A percentile compares a stretch with the other conserved stretches of the same genome.
phyloP scores from a whole-genome alignment of 306 rosid genomes.

The Corylus heterophylla region DNA sequence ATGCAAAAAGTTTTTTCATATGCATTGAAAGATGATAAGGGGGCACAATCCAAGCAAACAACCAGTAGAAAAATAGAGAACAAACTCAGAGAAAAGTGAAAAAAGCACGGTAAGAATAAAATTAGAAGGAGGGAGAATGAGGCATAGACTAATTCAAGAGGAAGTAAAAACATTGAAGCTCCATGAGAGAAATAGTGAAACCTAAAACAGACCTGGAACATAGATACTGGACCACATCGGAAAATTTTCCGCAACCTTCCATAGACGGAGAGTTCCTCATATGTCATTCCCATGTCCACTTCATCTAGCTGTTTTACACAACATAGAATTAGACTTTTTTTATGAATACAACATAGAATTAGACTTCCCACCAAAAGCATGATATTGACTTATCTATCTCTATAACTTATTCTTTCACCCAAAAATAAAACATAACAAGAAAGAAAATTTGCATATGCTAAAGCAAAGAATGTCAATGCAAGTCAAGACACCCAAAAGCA shows the following conservation, averaged over 20 bases:
- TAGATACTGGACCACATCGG: slow-evolving; percentile 89
- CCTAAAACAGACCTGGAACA: slow-evolving; percentile 69
- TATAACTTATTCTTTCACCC: slow-evolving; percentile 13
- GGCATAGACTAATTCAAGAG: neutral
- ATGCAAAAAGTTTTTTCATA: neutral
- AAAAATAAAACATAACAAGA: neutral
- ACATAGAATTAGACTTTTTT: neutral
- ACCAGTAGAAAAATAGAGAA: neutral
- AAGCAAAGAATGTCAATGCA: neutral
- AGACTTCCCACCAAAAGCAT: slow-evolving; percentile 13
- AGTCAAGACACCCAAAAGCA: neutral
- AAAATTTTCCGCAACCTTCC: slow-evolving; percentile 91
- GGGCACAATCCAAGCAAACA: neutral
- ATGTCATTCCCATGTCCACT: slow-evolving; percentile 98
- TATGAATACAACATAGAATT: neutral
- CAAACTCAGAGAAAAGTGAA: neutral
- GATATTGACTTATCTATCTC: slow-evolving; percentile 21
- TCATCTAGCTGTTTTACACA: slow-evolving; percentile 72
- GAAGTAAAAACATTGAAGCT: slow-evolving; percentile 10
- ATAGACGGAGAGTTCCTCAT: slow-evolving; percentile 86
- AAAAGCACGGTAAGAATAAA: neutral
- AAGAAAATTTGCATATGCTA: neutral
- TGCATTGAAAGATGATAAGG: neutral
- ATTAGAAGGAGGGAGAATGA: neutral
- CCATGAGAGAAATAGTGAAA: slow-evolving; percentile 20